These are phyloP conservation scores for Ustilago nuda DNA, from an alignment of 1,284 basidiomycete genomes.

Conservation along the genomic window DNA sequence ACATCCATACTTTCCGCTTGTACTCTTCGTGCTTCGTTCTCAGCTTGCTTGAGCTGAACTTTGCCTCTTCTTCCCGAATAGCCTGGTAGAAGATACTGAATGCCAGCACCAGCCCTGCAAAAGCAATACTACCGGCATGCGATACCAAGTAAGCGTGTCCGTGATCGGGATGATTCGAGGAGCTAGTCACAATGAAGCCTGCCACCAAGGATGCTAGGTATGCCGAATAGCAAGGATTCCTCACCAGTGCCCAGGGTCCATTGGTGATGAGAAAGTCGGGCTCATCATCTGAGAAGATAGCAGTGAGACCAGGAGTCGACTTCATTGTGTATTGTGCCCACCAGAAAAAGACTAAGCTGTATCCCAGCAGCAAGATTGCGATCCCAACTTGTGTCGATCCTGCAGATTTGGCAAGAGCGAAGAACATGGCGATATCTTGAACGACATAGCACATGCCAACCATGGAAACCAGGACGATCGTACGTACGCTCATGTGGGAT, in stretches of 20 bases:
- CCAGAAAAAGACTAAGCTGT: conserved; percentile 41
- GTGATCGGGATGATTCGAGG: conserved; percentile 45
- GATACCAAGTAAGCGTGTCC: conserved; percentile 32
- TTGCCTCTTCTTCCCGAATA: conserved; percentile 47
- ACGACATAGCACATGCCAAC: conserved; percentile 11
- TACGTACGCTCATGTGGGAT: conserved; percentile 22
- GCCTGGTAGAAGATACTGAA: conserved; percentile 43
- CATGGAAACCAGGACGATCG: conserved; percentile 14
- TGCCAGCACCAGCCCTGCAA: conserved; percentile 21
- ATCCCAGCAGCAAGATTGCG: conserved; percentile 22
- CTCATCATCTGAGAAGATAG: conserved; percentile 34
- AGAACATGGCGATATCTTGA: conserved; percentile 37
- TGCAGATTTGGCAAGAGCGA: conserved; percentile 38
- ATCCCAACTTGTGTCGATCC: conserved; percentile 26
- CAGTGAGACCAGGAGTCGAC: conserved; percentile 20
- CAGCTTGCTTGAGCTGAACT: conserved; percentile 46
- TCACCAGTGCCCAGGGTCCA: conserved; percentile 39
- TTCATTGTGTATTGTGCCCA: conserved; percentile 48
- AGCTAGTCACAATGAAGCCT: conserved; percentile 46
- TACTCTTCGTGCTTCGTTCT: conserved; percentile 43
- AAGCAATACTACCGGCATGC: conserved; percentile 35
- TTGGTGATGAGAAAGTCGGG: conserved; percentile 37
- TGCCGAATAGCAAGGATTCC: conserved; percentile 44
- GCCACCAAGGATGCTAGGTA: conserved; percentile 37
- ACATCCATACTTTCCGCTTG: conserved; percentile 34